A percentile compares a stretch with the other conserved stretches of the same genome.
Conservation (phyloP, 495 filamentous ascomycete species). For the Xylaria sp. region DNA sequence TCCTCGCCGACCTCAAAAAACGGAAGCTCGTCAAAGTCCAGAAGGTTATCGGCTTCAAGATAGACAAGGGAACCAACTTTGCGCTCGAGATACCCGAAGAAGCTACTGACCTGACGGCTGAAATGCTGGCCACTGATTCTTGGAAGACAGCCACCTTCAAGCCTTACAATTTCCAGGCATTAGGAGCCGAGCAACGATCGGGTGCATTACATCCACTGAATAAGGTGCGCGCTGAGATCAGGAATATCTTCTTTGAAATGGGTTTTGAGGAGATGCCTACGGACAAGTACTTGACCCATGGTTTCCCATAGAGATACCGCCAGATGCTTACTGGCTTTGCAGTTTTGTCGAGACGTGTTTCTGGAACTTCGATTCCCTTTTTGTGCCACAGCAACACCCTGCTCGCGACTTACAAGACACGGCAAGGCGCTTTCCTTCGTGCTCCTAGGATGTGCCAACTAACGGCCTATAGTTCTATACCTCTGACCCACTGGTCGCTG, state of each 20-base stretch:
- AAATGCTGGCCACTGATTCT: conserved; percentile 81
- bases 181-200: conserved; percentile 76
- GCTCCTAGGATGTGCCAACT: not conserved
- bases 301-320: not conserved
- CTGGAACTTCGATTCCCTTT: conserved; percentile 99
- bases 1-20: conserved; percentile 78
- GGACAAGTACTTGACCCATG: conserved; percentile 53
- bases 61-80: conserved; percentile 85
- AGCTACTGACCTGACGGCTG: conserved; percentile 92
- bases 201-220: conserved; percentile 94
- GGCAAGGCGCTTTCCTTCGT: conserved; percentile 14
- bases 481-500: not conserved
- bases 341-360: conserved; percentile 90
- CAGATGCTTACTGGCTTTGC: not conserved
- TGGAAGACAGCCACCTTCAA: conserved; percentile 93
- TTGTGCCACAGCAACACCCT: conserved; percentile 97
- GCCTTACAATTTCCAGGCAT: conserved; percentile 96
- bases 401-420: conserved; percentile 97
- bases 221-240: conserved; percentile 93
- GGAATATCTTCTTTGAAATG: conserved; percentile 97
- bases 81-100: conserved; percentile 88
- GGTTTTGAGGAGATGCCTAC: conserved; percentile 90
- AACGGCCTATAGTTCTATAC: conserved; percentile 2
- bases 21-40: conserved; percentile 38
- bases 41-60: conserved; percentile 84